These are phyloP conservation scores for Beauveria pseudobassiana DNA, from an alignment of 2,329 filamentous ascomycete genomes.

Conservation along the genomic window DNA sequence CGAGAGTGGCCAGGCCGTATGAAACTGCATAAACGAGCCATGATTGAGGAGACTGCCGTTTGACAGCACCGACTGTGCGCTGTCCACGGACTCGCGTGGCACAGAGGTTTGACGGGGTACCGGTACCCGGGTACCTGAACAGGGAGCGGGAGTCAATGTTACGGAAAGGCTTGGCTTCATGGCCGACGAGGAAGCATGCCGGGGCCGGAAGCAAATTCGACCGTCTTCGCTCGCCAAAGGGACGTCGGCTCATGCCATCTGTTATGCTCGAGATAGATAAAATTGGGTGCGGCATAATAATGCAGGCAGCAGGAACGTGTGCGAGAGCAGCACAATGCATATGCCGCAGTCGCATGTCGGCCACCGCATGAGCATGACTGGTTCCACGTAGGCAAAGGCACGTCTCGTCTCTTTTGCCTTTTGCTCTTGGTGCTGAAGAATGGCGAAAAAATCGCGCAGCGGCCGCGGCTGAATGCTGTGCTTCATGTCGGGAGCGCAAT, in stretches of 20 bases:
- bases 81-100: background rate
- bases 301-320: background rate
- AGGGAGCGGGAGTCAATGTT: background rate
- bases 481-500: background rate
- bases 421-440: background rate
- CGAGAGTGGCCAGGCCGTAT: background rate
- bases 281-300: background rate
- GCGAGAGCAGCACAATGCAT: background rate
- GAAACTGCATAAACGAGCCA: background rate
- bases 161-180: background rate
- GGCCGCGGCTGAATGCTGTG: background rate
- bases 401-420: background rate
- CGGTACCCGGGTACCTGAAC: background rate
- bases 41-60: conserved; percentile 1
- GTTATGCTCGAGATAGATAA: background rate
- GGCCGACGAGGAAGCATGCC: background rate
- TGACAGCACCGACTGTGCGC: background rate
- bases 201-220: background rate
- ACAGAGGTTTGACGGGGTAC: background rate
- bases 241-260: background rate
- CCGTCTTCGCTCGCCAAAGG: background rate
- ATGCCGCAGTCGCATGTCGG: background rate
- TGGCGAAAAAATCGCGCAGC: background rate
- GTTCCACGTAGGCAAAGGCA: conserved; percentile 9
- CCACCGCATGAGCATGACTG: conserved; percentile 1